phyloP scores from a whole-genome alignment of 495 filamentous ascomycete genomes.

The Hypoxylon cercidicola region DNA sequence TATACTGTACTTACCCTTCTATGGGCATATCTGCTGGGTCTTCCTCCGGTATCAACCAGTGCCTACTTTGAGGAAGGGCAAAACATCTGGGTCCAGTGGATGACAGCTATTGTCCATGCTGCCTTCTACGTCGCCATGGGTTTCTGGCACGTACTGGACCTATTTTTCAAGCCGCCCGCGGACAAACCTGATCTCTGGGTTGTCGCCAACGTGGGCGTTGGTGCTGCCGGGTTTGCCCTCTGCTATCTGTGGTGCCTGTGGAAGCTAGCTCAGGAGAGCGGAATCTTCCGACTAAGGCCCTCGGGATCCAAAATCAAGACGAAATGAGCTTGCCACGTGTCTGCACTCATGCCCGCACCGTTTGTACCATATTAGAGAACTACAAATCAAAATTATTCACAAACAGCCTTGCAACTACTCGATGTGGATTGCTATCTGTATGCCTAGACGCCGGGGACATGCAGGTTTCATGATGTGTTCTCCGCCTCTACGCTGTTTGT shows the following conservation, averaged over 20 bases:
- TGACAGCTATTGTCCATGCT: conserved; percentile 74
- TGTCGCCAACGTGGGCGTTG: conserved; percentile 86
- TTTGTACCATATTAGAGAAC: conserved; percentile 17
- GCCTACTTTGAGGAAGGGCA: conserved; percentile 66
- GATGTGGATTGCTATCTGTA: background rate
- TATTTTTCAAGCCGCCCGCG: conserved; percentile 69
- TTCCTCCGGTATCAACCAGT: conserved; percentile 79
- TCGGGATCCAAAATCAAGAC: conserved; percentile 51
- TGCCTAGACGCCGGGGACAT: background rate
- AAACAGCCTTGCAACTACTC: conserved; percentile 5
- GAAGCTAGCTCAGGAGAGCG: conserved; percentile 72
- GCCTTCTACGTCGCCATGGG: conserved; percentile 80
- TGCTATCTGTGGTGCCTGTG: conserved; percentile 92
- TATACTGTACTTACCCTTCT: conserved; percentile 84
- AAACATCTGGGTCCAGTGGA: conserved; percentile 57
- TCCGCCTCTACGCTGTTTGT: too few species aligned
- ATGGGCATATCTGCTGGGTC: conserved; percentile 89
- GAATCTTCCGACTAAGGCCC: conserved; percentile 45
- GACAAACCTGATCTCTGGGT: conserved; percentile 93
- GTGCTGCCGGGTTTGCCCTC: conserved; percentile 82
- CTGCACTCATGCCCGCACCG: conserved; percentile 6
- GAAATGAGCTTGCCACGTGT: conserved; percentile 35
- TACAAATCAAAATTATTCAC: conserved; percentile 23
- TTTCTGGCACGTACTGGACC: conserved; percentile 81
- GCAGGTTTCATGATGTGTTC: background rate